Percentiles rank a stretch among this genome's conserved stretches.
phyloP scores from a whole-genome alignment of 2,329 filamentous ascomycete genomes.

The Aspergillus sp. region DNA sequence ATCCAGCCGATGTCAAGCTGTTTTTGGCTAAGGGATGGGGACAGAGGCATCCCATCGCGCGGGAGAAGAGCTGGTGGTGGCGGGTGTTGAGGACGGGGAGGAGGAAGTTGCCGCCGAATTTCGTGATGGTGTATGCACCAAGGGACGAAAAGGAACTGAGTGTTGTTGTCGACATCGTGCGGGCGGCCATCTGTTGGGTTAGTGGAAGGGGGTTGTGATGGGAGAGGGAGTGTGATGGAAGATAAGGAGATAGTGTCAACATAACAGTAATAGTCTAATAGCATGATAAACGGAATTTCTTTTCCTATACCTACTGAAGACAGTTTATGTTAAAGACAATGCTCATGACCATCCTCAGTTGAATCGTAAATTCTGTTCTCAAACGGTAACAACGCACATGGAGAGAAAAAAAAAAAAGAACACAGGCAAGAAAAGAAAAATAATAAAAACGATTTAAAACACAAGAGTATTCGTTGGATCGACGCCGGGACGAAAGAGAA shows the following conservation, averaged over 20 bases:
- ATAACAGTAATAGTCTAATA: too few species aligned
- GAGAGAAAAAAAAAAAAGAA: constrained; percentile 5
- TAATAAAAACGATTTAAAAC: constrained; percentile 23
- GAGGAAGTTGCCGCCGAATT: constrained; percentile 65
- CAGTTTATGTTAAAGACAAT: not conserved
- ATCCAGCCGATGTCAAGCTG: constrained; percentile 67
- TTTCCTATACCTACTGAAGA: not conserved
- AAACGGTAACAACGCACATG: constrained; percentile 7
- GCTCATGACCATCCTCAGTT: constrained; percentile 4
- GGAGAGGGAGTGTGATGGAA: not conserved
- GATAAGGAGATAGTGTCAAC: not conserved
- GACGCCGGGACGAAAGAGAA: constrained; percentile 29
- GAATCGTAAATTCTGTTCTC: constrained; percentile 11
- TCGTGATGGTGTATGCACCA: constrained; percentile 78
- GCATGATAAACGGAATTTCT: too few species aligned
- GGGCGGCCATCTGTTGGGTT: constrained; percentile 64
- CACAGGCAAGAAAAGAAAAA: constrained; percentile 10
- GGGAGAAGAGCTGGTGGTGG: constrained; percentile 54
- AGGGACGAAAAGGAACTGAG: constrained; percentile 61
- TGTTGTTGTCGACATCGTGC: constrained; percentile 61
- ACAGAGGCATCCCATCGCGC: constrained; percentile 52
- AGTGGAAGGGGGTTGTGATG: constrained; percentile 10
- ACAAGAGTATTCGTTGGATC: constrained; percentile 20
- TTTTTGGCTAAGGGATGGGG: constrained; percentile 74
- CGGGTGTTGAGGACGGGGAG: constrained; percentile 33